Percentiles rank a stretch among this genome's conserved stretches.
phyloP scores from a whole-genome alignment of 2,329 filamentous ascomycete genomes.

The Ceratocystis variospora region DNA sequence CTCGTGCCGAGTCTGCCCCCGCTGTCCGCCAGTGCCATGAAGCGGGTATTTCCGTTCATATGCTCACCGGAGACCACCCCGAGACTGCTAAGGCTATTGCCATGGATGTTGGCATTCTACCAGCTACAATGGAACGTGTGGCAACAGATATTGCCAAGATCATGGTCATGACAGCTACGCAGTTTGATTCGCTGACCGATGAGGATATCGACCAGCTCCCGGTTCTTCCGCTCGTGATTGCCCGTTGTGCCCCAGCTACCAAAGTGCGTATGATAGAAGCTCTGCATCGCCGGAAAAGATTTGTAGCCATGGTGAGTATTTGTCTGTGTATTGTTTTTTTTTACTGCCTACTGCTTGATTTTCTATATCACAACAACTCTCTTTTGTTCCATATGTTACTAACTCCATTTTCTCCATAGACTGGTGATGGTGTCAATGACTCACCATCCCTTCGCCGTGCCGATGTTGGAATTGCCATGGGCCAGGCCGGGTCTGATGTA shows the following conservation, averaged over 20 bases:
- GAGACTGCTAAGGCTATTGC: slow-evolving; percentile 51
- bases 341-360: neutral
- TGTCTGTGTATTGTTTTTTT: neutral
- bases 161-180: slow-evolving; percentile 50
- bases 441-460: slow-evolving; percentile 55
- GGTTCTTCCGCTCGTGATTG: slow-evolving; percentile 53
- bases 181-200: slow-evolving; percentile 50
- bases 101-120: slow-evolving; percentile 46
- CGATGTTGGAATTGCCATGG: slow-evolving; percentile 60
- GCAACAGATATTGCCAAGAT: slow-evolving; percentile 39
- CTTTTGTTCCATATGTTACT: neutral
- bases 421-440: slow-evolving; percentile 62
- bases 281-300: slow-evolving; percentile 49
- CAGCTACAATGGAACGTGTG: slow-evolving; percentile 34
- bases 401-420: slow-evolving; percentile 26
- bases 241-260: slow-evolving; percentile 54
- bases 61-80: slow-evolving; percentile 54
- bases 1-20: slow-evolving; percentile 50
- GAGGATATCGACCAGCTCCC: slow-evolving; percentile 51
- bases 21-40: slow-evolving; percentile 45
- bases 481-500: slow-evolving; percentile 47
- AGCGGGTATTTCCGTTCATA: slow-evolving; percentile 52
- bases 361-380: neutral
- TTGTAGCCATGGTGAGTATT: slow-evolving; percentile 47
- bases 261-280: slow-evolving; percentile 65